These are phyloP conservation scores for Zymoseptoria brevis DNA, from an alignment of 2,329 filamentous ascomycete species.

Conservation along the genomic window DNA sequence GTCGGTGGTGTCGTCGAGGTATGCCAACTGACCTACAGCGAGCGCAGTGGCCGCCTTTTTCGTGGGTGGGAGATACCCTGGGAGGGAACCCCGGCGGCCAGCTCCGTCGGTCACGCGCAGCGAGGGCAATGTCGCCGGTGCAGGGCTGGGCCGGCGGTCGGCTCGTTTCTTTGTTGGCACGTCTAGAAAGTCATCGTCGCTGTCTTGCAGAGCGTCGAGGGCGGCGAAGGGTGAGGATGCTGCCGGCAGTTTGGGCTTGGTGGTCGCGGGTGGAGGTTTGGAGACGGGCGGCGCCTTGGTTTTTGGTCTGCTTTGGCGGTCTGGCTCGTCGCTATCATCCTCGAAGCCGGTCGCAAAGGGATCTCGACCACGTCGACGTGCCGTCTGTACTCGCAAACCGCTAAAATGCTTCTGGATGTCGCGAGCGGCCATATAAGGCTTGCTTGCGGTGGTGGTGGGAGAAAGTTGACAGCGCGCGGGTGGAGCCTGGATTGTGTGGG, in stretches of 20 bases:
- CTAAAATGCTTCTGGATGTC: conserved; percentile 28
- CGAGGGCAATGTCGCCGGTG: conserved; percentile 14
- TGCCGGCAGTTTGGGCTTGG: conserved; percentile 6
- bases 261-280: conserved; percentile 10
- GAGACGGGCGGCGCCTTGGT: conserved; percentile 18
- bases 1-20: conserved; percentile 28
- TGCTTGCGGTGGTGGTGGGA: conserved; percentile 1
- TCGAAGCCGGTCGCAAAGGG: conserved; percentile 29
- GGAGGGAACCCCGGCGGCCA: conserved; percentile 19
- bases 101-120: conserved; percentile 15
- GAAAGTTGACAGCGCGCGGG: background rate
- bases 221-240: conserved; percentile 12
- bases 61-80: conserved; percentile 9
- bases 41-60: conserved; percentile 19
- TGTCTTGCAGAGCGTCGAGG: conserved; percentile 15
- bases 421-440: conserved; percentile 24
- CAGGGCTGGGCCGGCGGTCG: conserved; percentile 25
- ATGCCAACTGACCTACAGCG: conserved; percentile 26
- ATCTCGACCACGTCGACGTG: conserved; percentile 21
- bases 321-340: conserved; percentile 26
- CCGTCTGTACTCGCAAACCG: conserved; percentile 26
- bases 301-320: conserved; percentile 20
- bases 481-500: background rate
- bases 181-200: conserved; percentile 25
- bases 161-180: conserved; percentile 10